Percentiles rank a stretch among this genome's conserved stretches.
Evolutionary conservation across 345 rosid genomes (phyloP).

Genomic region (Gossypium raimondii): DNA sequence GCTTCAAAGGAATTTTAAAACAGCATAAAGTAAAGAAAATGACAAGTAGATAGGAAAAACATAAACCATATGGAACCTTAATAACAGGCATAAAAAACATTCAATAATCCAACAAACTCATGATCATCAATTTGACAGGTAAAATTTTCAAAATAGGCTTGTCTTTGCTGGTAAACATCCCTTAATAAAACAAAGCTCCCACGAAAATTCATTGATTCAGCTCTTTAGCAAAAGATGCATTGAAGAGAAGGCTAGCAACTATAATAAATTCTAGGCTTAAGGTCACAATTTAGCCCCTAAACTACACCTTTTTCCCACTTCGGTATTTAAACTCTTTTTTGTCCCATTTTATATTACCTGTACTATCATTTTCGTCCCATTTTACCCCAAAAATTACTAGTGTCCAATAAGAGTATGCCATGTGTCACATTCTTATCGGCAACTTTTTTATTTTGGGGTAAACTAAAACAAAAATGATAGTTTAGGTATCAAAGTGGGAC

Average conservation of each 20-base stretch:
- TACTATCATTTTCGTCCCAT: too few relatives aligned
- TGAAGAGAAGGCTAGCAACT: conserved; percentile 1
- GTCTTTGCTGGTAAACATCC: background rate
- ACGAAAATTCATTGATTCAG: background rate
- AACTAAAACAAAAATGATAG: too few relatives aligned
- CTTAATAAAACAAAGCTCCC: background rate
- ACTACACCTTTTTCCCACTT: too few relatives aligned
- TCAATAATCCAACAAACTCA: background rate
- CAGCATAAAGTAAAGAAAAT: background rate
- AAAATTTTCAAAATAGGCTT: background rate
- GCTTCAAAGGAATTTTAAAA: background rate
- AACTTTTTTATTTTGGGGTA: too few relatives aligned
- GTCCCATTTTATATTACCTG: too few relatives aligned
- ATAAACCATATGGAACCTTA: background rate
- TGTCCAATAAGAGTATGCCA: too few relatives aligned
- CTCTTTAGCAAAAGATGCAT: background rate
- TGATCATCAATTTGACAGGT: background rate
- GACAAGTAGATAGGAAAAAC: background rate
- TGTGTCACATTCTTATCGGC: too few relatives aligned
- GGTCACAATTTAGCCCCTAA: too few relatives aligned
- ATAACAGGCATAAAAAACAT: background rate
- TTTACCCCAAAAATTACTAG: too few relatives aligned
- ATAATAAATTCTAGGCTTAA: too few relatives aligned
- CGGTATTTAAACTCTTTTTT: too few relatives aligned
- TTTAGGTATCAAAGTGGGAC: too few relatives aligned